Evolutionary conservation across 1,284 basidiomycete genomes (phyloP).

Genomic region (Rhodotorula sp.): DNA sequence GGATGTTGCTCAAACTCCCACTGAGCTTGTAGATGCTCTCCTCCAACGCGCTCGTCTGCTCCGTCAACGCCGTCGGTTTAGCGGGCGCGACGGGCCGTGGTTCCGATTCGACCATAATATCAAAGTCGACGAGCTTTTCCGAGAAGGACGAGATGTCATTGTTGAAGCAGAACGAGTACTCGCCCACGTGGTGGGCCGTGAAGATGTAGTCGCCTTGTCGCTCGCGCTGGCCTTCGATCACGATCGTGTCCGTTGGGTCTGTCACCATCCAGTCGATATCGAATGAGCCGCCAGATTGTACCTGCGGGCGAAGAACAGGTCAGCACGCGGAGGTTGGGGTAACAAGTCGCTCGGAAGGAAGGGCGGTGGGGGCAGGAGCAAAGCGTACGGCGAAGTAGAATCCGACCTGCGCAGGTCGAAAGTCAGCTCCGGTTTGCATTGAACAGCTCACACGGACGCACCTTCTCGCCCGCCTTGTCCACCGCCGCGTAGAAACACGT

Average conservation of each 20-base stretch:
- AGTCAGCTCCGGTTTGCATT: neutral
- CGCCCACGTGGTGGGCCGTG: conserved; percentile 87
- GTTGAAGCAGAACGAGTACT: conserved; percentile 96
- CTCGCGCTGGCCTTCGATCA: conserved; percentile 82
- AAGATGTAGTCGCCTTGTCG: conserved; percentile 96
- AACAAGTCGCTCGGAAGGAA: neutral
- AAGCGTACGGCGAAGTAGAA: conserved; percentile 51
- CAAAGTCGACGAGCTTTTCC: conserved; percentile 91
- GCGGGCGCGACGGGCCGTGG: conserved; percentile 76
- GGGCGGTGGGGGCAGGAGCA: conserved; percentile 11
- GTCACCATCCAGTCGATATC: conserved; percentile 94
- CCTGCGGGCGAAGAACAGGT: conserved; percentile 45
- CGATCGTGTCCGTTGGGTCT: conserved; percentile 79
- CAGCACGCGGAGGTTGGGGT: conserved; percentile 43
- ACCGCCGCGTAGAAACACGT: conserved; percentile 95
- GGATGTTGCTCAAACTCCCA: conserved; percentile 77
- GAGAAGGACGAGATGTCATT: conserved; percentile 91
- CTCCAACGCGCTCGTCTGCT: conserved; percentile 85
- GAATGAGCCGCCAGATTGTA: conserved; percentile 95
- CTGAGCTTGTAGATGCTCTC: conserved; percentile 89
- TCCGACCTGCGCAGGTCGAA: conserved; percentile 29
- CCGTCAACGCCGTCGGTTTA: conserved; percentile 65
- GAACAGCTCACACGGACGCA: conserved; percentile 54
- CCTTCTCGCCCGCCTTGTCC: conserved; percentile 89
- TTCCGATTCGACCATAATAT: conserved; percentile 88